Percentiles rank a stretch among this genome's conserved stretches.
These are phyloP conservation scores for Magnaporthales sp. DNA, from an alignment of 2,329 filamentous ascomycete species.

Conservation along the genomic window DNA sequence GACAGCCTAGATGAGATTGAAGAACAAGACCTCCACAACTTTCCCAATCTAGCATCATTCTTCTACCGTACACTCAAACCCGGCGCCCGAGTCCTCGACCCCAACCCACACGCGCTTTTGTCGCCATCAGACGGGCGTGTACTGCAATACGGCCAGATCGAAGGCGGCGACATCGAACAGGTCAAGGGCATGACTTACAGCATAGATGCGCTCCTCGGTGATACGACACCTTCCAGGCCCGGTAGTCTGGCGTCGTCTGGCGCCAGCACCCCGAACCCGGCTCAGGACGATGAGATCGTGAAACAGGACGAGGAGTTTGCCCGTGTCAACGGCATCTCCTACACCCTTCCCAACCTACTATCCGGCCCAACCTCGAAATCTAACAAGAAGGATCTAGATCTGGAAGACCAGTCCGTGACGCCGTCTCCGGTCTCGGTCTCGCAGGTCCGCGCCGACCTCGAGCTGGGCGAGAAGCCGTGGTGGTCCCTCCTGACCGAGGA, in stretches of 20 bases:
- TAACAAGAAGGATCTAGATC: slow-evolving; percentile 36
- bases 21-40: slow-evolving; percentile 80
- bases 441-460: slow-evolving; percentile 77
- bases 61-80: slow-evolving; percentile 95
- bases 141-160: slow-evolving; percentile 85
- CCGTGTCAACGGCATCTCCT: slow-evolving; percentile 85
- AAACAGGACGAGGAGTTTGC: slow-evolving; percentile 88
- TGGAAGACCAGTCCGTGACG: slow-evolving; percentile 65
- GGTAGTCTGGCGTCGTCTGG: slow-evolving; percentile 32
- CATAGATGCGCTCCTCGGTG: slow-evolving; percentile 82
- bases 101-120: slow-evolving; percentile 68
- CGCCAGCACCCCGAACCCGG: slow-evolving; percentile 18
- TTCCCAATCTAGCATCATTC: slow-evolving; percentile 90
- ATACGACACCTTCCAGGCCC: slow-evolving; percentile 37
- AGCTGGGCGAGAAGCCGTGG: slow-evolving; percentile 62
- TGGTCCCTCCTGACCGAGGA: slow-evolving; percentile 56
- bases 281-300: slow-evolving; percentile 56
- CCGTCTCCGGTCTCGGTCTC: slow-evolving; percentile 66
- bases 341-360: slow-evolving; percentile 81
- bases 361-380: slow-evolving; percentile 53
- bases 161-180: slow-evolving; percentile 92
- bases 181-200: slow-evolving; percentile 99
- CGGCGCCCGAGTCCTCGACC: slow-evolving; percentile 75
- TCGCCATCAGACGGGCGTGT: slow-evolving; percentile 87
- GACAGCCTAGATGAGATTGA: slow-evolving; percentile 74